Evolutionary conservation across 1,284 basidiomycete species (phyloP), one percentile per base, ranked within the genome.

Genomic region (Trichosporon inkin): DNA sequence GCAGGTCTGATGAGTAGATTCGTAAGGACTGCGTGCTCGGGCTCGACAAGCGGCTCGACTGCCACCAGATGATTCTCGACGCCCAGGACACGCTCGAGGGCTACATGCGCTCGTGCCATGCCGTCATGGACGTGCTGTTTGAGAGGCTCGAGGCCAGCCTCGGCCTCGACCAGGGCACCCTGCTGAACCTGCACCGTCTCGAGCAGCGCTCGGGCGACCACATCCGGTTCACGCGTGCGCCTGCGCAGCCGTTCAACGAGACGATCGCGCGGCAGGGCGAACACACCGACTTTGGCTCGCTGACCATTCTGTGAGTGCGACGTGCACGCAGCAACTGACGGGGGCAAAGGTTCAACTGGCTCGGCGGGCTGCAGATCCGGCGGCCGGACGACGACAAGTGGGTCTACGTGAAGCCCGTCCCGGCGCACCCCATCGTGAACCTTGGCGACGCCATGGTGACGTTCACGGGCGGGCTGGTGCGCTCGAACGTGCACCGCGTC

Each of bases 311-410:
- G 14, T 44, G 22, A 20, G 41, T 44, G 19, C 11, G 10, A 10
- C 10, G 19, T 44, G 5, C 19, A 19, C 4, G 7, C 5, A 6
- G 4, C 22, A 6, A 11, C 57, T 58, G 38, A 51, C 51, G 65
- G 10, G 36, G n/a, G n/a, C n/a, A n/a, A 3, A 38, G 36, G 11
- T 71, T 71, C 71, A 88, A 88, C 71, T 82, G 82, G 14, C 81
- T 89, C 0, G 87, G 87, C 3, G 88, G 88, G 0, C 76, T 89
- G 6, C 88, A 89, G 67, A 86, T 88, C 0, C 79, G 88, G 40
- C 54, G 49, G 7, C 86, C 86, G 0, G 84, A 84, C 2, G 77
- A 81, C 10, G 80, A 83, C n/a, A 73, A 81, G 20, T 89, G 87
- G 87, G 84, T 84, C 66, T 88, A 87, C 63, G 80, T 88, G 61